Evolutionary conservation across 2,329 filamentous ascomycete species (phyloP), one percentile per base, ranked within the genome.

Genomic region (Orbilia javanica): DNA sequence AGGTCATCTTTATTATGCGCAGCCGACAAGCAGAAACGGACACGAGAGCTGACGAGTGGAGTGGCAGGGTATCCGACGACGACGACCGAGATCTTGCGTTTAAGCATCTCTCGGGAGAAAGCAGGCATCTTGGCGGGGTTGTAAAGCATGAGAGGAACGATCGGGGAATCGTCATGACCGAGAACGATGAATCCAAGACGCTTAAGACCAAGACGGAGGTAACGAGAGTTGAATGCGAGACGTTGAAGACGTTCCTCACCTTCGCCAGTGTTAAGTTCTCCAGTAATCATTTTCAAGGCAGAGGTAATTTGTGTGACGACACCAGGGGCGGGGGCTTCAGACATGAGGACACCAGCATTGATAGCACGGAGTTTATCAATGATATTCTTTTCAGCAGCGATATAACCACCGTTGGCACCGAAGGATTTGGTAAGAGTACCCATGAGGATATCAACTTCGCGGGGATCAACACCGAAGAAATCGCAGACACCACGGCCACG

Each of bases 121-220:
- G 96, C 95, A 3, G 95, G 93, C 88, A 99, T 97, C 86, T 99
- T 99, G 82, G 93, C 96, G n/a, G 96, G 96, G 85, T 98, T 93
- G 88, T 97, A 99, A 29, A 99, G 90, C 83, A 97, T 89, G 81
- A 99, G 85, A 67, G 96, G 96, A 81, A 99, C 94, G 82, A 99
- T 98, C 71, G 96, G 96, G 4, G 94, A 97, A 85, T 99, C 96
- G 83, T 99, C 96, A 84, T 98, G 94, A 79, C 96, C 96, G 83
- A 96, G 97, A 68, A 97, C 92, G 83, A 99, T 99, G 86, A 94
- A 95, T 62, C 96, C 96, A 65, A 99, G 90, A 81, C 96, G 93
- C 88, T 99, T 99, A 82, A 99, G 89, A 81, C 96, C 96, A 29
- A 99, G 90, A 76, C 96, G 93, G n/a, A 99, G 92, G 84, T 99